Base-by-base conservation (phyloP, 371 early-diverging fungal species). In the Zychaea mexicana region DNA sequence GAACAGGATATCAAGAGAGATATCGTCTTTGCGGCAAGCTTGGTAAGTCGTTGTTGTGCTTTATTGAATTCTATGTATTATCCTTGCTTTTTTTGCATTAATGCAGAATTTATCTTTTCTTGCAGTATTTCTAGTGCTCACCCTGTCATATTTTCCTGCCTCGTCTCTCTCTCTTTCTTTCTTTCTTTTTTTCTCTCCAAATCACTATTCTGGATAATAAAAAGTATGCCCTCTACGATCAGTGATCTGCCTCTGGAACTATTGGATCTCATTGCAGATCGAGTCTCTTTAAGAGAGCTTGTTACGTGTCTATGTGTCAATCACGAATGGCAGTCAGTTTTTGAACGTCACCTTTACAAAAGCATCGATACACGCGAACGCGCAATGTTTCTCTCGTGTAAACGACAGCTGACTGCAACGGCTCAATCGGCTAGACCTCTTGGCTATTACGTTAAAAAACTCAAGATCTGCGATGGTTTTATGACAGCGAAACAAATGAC, bases 1-100 rank as follows among this genome's bases (percentile, higher is more conserved):
- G 88, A 92, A 52, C 89, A 88, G 67, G 82, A 90, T 30, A 98
- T 99, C 68, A 93, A 96, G 68, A 90, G 99, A 64, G 99, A 99
- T 76, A 99, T 99, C 80, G 98, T 99, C 21, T 99, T 99, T 93
- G 97, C 98, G 0, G 94, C 95, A 21, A 94, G 94, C 60, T 85
- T 99, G 75, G 88, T 88, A 85, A 74, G 83, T 54, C 15, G 4
- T 39, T 12, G n/a, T 12, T 42, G 13, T 15, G 7, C 15, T 42
- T 42, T 42, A 17, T 42, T 5, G 1, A 4, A 42, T 42, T 42
- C 4, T 42, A 3, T n/a, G 13, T 8, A 33, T 12, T 12, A 33
- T 39, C 39, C 1, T 42, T 12, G n/a, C n/a, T n/a, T n/a, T n/a
- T n/a, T n/a, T n/a, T n/a, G n/a, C n/a, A n/a, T n/a, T n/a, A n/a